phyloP scores from a whole-genome alignment of 2,329 filamentous ascomycete species.

The Aspergillus fumigatiaffinis region DNA sequence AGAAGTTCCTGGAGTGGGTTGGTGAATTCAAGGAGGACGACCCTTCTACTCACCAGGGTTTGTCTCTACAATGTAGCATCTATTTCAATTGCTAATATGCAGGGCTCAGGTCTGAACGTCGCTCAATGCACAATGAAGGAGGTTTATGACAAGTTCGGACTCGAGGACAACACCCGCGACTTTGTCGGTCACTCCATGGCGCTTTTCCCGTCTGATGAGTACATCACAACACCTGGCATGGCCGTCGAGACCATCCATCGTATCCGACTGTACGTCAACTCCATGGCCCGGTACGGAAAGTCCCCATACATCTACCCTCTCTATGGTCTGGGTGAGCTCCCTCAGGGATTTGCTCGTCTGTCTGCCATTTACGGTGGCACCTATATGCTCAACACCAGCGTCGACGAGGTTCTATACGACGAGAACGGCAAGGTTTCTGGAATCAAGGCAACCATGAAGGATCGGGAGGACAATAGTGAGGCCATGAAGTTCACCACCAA shows the following conservation, averaged over 20 bases:
- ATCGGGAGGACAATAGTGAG: constrained; percentile 67
- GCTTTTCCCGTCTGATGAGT: constrained; percentile 84
- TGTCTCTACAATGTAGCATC: constrained; percentile 20
- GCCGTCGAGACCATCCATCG: constrained; percentile 85
- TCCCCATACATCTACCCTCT: constrained; percentile 99
- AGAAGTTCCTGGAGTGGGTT: constrained; percentile 95
- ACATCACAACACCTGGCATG: constrained; percentile 68
- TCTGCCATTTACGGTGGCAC: constrained; percentile 98
- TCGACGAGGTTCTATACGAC: constrained; percentile 87
- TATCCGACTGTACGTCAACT: constrained; percentile 95
- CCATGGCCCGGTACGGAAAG: constrained; percentile 94
- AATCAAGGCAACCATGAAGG: constrained; percentile 96
- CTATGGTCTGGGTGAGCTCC: constrained; percentile 94
- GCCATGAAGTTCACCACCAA: constrained; percentile 94
- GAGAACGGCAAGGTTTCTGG: constrained; percentile 74
- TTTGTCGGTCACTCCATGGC: constrained; percentile 99
- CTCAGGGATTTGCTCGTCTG: constrained; percentile 93
- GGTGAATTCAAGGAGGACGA: constrained; percentile 80
- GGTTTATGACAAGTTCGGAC: constrained; percentile 96
- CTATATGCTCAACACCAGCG: constrained; percentile 96
- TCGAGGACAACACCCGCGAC: constrained; percentile 84
- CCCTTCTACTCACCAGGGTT: constrained; percentile 84
- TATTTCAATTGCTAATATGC: constrained; percentile 15
- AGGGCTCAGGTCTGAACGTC: constrained; percentile 68
- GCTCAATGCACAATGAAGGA: constrained; percentile 85